Evolutionary conservation across 176 grass and related monocot species (phyloP).

Genomic region (Musa schizocarpa): DNA sequence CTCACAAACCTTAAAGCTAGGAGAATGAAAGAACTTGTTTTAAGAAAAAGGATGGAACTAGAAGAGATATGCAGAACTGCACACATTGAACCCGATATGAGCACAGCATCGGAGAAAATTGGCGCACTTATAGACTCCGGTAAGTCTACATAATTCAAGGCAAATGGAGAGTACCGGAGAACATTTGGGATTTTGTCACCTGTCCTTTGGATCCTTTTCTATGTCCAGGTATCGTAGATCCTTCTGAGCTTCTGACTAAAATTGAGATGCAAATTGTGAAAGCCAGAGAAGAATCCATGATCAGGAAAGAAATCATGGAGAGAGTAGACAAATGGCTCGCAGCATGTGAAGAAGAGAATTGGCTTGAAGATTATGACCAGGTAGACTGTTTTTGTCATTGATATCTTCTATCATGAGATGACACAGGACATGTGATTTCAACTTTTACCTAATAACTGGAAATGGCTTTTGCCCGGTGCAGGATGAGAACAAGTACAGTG

Average conservation of each 20-base stretch:
- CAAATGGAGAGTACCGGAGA: neutral
- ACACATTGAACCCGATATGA: conserved; percentile 48
- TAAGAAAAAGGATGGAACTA: conserved; percentile 47
- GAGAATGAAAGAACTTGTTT: conserved; percentile 58
- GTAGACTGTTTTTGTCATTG: neutral
- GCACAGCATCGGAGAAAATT: conserved; percentile 54
- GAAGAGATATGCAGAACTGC: conserved; percentile 53
- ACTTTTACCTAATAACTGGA: neutral
- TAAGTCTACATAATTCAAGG: conserved; percentile 6
- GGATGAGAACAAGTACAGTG: conserved; percentile 51
- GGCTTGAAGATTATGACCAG: conserved; percentile 21
- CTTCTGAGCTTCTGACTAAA: conserved; percentile 45
- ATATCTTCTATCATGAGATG: neutral
- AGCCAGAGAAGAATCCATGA: conserved; percentile 33
- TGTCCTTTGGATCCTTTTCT: neutral
- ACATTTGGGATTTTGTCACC: neutral
- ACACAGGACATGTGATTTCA: neutral
- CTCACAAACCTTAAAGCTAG: conserved; percentile 46
- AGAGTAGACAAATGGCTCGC: conserved; percentile 58
- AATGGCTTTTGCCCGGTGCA: conserved; percentile 2
- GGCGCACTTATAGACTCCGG: conserved; percentile 51
- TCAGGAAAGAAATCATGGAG: conserved; percentile 61
- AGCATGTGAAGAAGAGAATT: conserved; percentile 57
- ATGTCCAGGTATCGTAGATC: conserved; percentile 34
- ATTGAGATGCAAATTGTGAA: conserved; percentile 48